Base-by-base conservation (phyloP, 768 basidiomycete species). In the Suillus alpinus region DNA sequence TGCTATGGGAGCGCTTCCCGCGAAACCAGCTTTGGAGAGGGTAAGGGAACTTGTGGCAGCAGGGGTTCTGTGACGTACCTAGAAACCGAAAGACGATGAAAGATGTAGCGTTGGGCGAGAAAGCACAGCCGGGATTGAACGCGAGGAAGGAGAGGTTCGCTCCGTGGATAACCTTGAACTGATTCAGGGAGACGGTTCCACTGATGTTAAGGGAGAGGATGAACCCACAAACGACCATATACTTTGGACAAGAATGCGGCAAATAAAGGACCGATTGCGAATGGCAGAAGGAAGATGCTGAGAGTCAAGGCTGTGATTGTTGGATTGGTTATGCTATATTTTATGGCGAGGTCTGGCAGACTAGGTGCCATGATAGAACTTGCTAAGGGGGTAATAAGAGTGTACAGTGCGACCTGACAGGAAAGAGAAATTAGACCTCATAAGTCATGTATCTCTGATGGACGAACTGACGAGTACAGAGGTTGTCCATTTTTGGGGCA, bases 61-160 rank as follows among this genome's bases (percentile, higher is more conserved):
- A 7, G 23, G 0, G 6, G 7, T 47, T 26, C 23, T 13, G 14
- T 47, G 46, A 47, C 44, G n/a, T 66, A 91, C 90, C 73, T 9
- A 92, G 75, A 67, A 91, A 82, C 41, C 90, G 87, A 71, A 92
- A 87, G 6, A 67, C 84, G 34, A 91, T 81, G 40, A 92, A 76
- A 2, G 80, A 60, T 1, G 73, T 79, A 3, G 79, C 78, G 10
- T 70, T 83, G 2, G 88, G 86, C 7, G 88, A 80, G 66, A 86
- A 85, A 0, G 87, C 88, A 68, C 90, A 91, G 16, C 43, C 43
- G 5, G 20, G 43, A 44, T 44, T 44, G 20, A 20, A 44, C 43
- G 10, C 43, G 43, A 44, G 43, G 43, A 44, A 44, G n/a, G 20
- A 44, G 43, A 44, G 43, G 43, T 44, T 44, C 2, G 20, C 10